Conservation (phyloP, 2,329 filamentous ascomycete species). For the Alternaria sp. region DNA sequence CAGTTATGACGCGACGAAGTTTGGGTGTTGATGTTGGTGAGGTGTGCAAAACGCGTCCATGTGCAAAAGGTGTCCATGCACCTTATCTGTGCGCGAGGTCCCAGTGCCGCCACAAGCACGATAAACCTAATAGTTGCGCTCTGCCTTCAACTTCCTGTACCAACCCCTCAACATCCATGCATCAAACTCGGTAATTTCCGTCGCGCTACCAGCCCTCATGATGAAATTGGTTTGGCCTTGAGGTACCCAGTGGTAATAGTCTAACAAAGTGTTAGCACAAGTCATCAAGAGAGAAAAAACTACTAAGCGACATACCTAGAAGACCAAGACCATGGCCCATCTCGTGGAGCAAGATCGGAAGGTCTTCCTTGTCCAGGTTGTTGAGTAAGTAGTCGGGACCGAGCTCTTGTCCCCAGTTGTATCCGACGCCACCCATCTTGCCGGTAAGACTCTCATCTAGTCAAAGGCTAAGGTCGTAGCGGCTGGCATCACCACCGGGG, state of each 20-base stretch:
- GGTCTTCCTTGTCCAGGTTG: conserved; percentile 49
- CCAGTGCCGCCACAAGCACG: no score
- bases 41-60: no score
- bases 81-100: neutral
- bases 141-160: conserved; percentile 51
- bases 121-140: conserved; percentile 24
- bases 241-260: conserved; percentile 58
- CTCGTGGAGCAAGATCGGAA: conserved; percentile 59
- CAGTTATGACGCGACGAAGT: no score
- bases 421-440: conserved; percentile 52
- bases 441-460: conserved; percentile 57
- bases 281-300: neutral
- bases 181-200: conserved; percentile 58
- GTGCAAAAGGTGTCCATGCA: no score
- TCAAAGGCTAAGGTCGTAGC: conserved; percentile 56
- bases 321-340: conserved; percentile 56
- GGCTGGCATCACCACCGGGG: conserved; percentile 50
- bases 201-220: conserved; percentile 57
- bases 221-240: conserved; percentile 55
- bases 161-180: conserved; percentile 61
- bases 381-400: conserved; percentile 56
- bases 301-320: conserved; percentile 21
- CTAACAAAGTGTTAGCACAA: conserved; percentile 5
- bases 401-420: conserved; percentile 59
- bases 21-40: no score